Evolutionary conservation across 1,284 basidiomycete species (phyloP), one percentile per base, ranked within the genome.

Genomic region (Chalciporus sp.): DNA sequence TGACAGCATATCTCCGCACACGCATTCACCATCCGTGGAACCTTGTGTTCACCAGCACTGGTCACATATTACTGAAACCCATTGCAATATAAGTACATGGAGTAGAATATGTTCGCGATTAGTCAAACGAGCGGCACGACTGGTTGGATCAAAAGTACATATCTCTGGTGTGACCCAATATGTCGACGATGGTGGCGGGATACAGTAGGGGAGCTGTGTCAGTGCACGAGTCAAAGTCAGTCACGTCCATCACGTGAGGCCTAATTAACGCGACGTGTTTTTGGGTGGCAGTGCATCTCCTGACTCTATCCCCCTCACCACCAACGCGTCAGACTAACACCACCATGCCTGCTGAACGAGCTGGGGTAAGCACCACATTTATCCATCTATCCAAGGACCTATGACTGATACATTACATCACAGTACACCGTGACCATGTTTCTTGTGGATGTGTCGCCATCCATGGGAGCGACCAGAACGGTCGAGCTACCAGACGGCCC

Each of bases 401-500:
- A 23, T 12, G n/a, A 52, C 48, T 47, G 46, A 47, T 11, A 4
- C 41, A 0, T 17, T 52, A 53, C 16, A 5, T 40, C 8, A 10
- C 53, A 92, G 90, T 92, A 86, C 65, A 90, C 88, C 1, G 89
- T 88, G 5, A 89, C 87, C 17, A 86, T 92, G 81, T 97, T 94
- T 67, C 80, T 94, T 66, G 75, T 97, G 64, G 95, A 97, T 76
- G 77, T 91, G 44, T 95, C 92, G 3, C 82, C 88, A 49, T 86
- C 92, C 39, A 96, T 97, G 94, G 87, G 81, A 17, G 82, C 79
- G 52, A 70, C 74, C 52, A 76, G 85, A 52, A 75, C 74, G 6
- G 77, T 88, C 45, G 76, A 84, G 42, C 72, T 91, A 29, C 79
- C 86, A 6, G 77, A 76, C 28, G 76, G 75, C 28, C 72, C 78